These are phyloP conservation scores for Achaetomiella virescens DNA, from an alignment of 495 filamentous ascomycete genomes.

Conservation along the genomic window DNA sequence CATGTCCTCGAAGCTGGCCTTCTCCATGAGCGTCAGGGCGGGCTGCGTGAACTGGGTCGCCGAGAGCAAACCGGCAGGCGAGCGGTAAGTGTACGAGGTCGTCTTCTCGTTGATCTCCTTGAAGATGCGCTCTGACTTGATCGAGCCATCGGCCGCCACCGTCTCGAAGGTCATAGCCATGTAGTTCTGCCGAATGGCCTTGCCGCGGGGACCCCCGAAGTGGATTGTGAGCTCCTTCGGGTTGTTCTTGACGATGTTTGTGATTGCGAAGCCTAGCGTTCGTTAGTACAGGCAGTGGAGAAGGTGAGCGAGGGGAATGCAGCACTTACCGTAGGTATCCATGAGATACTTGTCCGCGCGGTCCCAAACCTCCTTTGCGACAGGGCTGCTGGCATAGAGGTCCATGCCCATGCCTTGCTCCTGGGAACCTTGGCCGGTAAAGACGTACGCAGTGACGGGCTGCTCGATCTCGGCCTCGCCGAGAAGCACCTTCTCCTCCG, in stretches of 20 bases:
- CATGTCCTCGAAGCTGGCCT: constrained; percentile 99
- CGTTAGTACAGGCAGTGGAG: constrained; percentile 33
- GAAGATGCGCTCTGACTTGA: constrained; percentile 99
- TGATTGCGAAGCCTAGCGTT: constrained; percentile 75
- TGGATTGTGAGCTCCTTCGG: constrained; percentile 98
- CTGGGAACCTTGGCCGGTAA: constrained; percentile 96
- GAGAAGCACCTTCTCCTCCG: constrained; percentile 87
- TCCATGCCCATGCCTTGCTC: constrained; percentile 99
- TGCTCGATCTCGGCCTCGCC: constrained; percentile 98
- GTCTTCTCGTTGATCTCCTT: constrained; percentile 91
- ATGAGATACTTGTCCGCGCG: constrained; percentile 95
- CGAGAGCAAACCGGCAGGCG: constrained; percentile 89
- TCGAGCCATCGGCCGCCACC: constrained; percentile 78
- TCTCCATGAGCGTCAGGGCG: constrained; percentile 97
- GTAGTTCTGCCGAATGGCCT: constrained; percentile 96
- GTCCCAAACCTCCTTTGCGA: constrained; percentile 97
- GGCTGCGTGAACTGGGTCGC: constrained; percentile 99
- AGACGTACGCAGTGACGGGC: constrained; percentile 94
- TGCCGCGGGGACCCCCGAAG: constrained; percentile 93
- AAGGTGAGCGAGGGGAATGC: background rate
- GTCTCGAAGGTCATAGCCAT: constrained; percentile 99
- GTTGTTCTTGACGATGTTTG: constrained; percentile 98
- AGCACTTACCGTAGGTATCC: constrained; percentile 84
- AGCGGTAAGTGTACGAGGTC: constrained; percentile 92
- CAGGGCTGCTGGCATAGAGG: constrained; percentile 82